These are phyloP conservation scores for Secale cereale DNA, from an alignment of 176 grass and related monocot genomes.

Conservation along the genomic window DNA sequence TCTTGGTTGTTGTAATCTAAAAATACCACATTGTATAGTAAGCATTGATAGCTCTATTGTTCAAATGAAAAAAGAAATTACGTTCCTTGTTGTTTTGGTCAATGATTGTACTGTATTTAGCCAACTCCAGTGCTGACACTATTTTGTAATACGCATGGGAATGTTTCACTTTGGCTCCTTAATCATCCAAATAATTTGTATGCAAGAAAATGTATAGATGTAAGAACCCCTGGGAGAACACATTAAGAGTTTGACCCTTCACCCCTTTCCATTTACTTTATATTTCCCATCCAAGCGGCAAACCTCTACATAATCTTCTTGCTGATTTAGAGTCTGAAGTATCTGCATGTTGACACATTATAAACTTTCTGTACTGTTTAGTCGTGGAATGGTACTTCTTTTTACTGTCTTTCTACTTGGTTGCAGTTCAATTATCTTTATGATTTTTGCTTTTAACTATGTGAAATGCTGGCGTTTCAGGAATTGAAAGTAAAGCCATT, in stretches of 20 bases:
- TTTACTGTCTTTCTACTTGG: not conserved
- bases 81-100: not conserved
- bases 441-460: not conserved
- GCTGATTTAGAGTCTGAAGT: not conserved
- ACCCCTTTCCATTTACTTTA: not conserved
- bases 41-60: not conserved
- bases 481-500: constrained; percentile 62
- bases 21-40: not conserved
- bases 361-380: not conserved
- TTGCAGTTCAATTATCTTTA: not conserved
- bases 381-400: not conserved
- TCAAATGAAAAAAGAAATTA: not conserved
- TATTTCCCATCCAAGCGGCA: not conserved
- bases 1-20: constrained; percentile 2
- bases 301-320: constrained; percentile 3
- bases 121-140: not conserved
- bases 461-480: constrained; percentile 48
- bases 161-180: not conserved
- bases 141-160: not conserved
- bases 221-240: not conserved
- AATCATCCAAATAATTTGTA: not conserved
- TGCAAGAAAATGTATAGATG: not conserved
- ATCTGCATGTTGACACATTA: not conserved
- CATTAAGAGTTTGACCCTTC: not conserved
- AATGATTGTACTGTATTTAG: not conserved